A percentile compares a stretch with the other conserved stretches of the same genome.
phyloP scores from a whole-genome alignment of 2,329 filamentous ascomycete genomes.

The Fusarium poae region DNA sequence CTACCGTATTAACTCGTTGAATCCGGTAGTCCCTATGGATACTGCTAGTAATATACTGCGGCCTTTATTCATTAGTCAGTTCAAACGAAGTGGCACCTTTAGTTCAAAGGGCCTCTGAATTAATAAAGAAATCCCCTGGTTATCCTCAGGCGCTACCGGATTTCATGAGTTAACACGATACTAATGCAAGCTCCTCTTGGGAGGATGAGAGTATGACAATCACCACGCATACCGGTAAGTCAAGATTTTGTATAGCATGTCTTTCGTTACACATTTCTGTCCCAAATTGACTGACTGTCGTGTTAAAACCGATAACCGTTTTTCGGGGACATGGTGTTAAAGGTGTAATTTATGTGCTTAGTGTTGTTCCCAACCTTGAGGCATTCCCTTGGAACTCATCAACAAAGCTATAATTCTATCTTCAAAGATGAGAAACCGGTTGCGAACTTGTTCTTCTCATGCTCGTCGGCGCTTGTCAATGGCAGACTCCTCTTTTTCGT shows the following conservation, averaged over 20 bases:
- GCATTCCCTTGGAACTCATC: no score
- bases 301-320: neutral
- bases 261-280: neutral
- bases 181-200: neutral
- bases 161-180: no score
- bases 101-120: no score
- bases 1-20: no score
- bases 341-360: neutral
- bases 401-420: no score
- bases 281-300: neutral
- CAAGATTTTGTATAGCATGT: neutral
- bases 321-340: neutral
- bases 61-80: no score
- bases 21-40: no score
- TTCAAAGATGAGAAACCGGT: neutral
- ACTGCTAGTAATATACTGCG: no score
- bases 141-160: no score
- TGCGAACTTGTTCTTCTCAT: neutral
- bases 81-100: no score
- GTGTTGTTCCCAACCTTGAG: no score
- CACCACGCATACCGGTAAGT: neutral
- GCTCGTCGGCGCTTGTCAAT: neutral
- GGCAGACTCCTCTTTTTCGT: neutral
- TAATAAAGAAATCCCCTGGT: no score
- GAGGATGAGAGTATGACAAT: fast-evolving